Conservation (phyloP, 805 yeast genomes). For the Candida krabiensis region DNA sequence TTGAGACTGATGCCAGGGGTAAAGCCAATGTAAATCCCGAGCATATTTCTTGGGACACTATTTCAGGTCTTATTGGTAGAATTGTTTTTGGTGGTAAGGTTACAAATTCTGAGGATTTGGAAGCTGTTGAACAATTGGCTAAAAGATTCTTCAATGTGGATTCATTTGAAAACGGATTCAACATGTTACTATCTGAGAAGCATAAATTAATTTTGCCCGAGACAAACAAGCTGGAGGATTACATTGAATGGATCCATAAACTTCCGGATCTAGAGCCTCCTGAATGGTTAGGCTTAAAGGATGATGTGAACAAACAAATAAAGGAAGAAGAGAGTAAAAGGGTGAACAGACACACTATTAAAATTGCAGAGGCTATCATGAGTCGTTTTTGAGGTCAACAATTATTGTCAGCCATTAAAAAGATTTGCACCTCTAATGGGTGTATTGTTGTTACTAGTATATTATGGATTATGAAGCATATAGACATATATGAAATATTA, state of each 20-base stretch:
- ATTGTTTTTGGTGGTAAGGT: constrained; percentile 70
- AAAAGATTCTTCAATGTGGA: constrained; percentile 36
- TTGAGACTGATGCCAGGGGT: constrained; percentile 27
- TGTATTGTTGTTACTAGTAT: too few species aligned
- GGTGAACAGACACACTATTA: constrained; percentile 3
- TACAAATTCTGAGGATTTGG: constrained; percentile 41
- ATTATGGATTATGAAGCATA: neutral
- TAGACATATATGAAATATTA: neutral
- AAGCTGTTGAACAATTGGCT: constrained; percentile 37
- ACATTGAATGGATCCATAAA: constrained; percentile 47
- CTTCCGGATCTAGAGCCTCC: constrained; percentile 52
- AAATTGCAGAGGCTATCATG: constrained; percentile 4
- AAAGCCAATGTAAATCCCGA: constrained; percentile 45
- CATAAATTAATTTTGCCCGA: constrained; percentile 47
- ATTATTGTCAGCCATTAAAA: too few species aligned
- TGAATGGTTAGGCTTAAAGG: constrained; percentile 30
- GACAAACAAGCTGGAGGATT: constrained; percentile 35
- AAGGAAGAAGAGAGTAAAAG: constrained; percentile 8
- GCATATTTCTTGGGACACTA: constrained; percentile 52
- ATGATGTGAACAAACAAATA: constrained; percentile 10
- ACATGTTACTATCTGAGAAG: constrained; percentile 35
- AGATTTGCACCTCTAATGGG: too few species aligned
- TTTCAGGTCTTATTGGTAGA: constrained; percentile 49
- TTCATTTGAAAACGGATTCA: constrained; percentile 44
- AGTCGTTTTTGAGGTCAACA: neutral